Percentiles rank a stretch among this genome's conserved stretches.
phyloP scores from a whole-genome alignment of 805 yeast species.

The Groenewaldozyma salmanticensis region DNA sequence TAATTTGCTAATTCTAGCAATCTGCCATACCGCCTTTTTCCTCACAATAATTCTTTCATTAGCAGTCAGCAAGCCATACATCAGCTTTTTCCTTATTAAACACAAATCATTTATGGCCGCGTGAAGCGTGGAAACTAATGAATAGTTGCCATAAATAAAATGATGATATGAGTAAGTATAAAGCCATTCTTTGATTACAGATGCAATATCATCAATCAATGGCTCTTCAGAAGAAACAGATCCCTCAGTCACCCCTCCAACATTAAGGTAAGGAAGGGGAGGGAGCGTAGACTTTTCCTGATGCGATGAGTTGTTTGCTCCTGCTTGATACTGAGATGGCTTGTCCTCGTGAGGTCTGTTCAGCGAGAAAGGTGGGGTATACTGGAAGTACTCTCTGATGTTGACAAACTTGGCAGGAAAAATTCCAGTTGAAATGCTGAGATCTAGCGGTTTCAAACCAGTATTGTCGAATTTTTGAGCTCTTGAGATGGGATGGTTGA shows the following conservation, averaged over 20 bases:
- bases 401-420: slow-evolving; percentile 20
- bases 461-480: slow-evolving; percentile 24
- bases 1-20: slow-evolving; percentile 23
- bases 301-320: not conserved
- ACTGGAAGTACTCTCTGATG: slow-evolving; percentile 18
- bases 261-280: slow-evolving; percentile 17
- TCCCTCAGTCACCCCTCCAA: slow-evolving; percentile 13
- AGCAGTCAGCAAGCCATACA: slow-evolving; percentile 21
- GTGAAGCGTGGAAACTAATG: slow-evolving; percentile 17
- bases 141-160: slow-evolving; percentile 21
- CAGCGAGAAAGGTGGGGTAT: not conserved
- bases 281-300: slow-evolving; percentile 15
- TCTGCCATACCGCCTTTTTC: slow-evolving; percentile 24
- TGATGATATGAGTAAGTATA: slow-evolving; percentile 20
- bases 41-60: slow-evolving; percentile 21
- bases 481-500: slow-evolving; percentile 23
- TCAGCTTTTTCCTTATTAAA: slow-evolving; percentile 20
- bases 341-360: no score
- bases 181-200: slow-evolving; percentile 27
- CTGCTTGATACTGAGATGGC: slow-evolving; percentile 9
- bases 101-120: slow-evolving; percentile 21
- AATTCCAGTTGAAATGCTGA: slow-evolving; percentile 16
- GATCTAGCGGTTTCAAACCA: slow-evolving; percentile 17
- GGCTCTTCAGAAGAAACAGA: slow-evolving; percentile 19
- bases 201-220: slow-evolving; percentile 24